Evolutionary conservation across 768 basidiomycete species (phyloP).

Genomic region (Termitomyces titanicus): DNA sequence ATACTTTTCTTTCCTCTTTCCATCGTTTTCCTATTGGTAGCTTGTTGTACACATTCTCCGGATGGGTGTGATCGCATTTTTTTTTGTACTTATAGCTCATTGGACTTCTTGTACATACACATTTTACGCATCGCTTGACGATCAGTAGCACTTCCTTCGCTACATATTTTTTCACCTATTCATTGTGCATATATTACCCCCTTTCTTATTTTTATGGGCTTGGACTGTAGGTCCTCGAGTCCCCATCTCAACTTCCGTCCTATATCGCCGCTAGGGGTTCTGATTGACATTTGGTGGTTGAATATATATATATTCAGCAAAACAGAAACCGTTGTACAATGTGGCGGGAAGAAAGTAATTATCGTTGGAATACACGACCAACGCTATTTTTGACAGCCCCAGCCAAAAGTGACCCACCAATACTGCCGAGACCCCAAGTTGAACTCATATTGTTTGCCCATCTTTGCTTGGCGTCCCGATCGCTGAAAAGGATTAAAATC

Average conservation of each 20-base stretch:
- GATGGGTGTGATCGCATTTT: conserved; percentile 5
- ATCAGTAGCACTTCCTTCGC: background rate
- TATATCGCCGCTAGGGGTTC: conserved; percentile 1
- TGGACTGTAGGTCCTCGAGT: conserved; percentile 9
- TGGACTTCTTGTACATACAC: conserved; percentile 18
- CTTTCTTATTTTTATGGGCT: background rate
- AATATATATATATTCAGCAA: conserved; percentile 8
- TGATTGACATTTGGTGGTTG: conserved; percentile 8
- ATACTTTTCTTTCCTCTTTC: conserved; percentile 15
- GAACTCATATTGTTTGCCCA: conserved; percentile 82
- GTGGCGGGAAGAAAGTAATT: background rate
- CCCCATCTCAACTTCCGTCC: background rate
- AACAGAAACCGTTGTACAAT: conserved; percentile 1
- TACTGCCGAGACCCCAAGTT: conserved; percentile 70
- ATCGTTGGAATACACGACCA: conserved; percentile 60
- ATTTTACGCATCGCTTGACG: background rate
- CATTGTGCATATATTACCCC: background rate
- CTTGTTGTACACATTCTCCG: conserved; percentile 9
- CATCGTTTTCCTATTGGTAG: conserved; percentile 1
- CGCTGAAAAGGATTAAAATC: conserved; percentile 38
- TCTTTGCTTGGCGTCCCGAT: conserved; percentile 88
- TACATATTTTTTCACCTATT: background rate
- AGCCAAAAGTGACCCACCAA: conserved; percentile 82
- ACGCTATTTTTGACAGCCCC: conserved; percentile 82
- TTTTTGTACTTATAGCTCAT: conserved; percentile 14